Evolutionary conservation across 1,284 basidiomycete species (phyloP), one percentile per base, ranked within the genome.

Genomic region (Xerocomus cyaneibrunnescens): DNA sequence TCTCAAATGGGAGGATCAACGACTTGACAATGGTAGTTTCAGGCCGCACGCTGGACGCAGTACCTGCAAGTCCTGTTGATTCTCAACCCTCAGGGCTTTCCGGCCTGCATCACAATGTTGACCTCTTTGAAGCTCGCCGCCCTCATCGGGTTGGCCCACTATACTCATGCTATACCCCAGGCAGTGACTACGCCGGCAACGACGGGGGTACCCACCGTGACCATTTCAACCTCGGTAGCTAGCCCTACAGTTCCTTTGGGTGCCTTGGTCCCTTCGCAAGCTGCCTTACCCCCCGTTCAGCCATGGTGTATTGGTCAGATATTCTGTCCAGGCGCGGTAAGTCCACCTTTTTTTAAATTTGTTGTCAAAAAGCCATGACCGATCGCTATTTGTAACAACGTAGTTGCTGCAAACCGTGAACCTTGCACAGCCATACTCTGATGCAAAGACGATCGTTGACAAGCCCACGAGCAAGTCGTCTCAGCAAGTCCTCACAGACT

Each of bases 391-490:
- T 19, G 12, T 22, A 16, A 43, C 30, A 16, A 43, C 21, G 23
- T 56, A 92, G 88, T 65, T 94, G 7, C 74, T 95, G 28, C 92
- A 94, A 79, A 87, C 91, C 1, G 85, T 96, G 51, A 88, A 94
- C 71, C 61, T 96, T 39, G 86, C 92, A 0, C 67, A 79, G 25
- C 73, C 92, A 30, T 98, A 83, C 67, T 63, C 76, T 0, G 94
- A 98, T 69, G 85, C 85, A 47, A 97, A 97, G 72, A 93, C 89
- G 0, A 89, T 97, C 66, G 87, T 90, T 14, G 94, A 97, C 77
- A 96, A 92, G 76, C 93, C 92, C 1, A 94, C 92, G 0, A 77
- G 74, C 61, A 80, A 83, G 58, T 70, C 78, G 0, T 68, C 85
- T 7, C 80, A 84, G 55, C 73, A 78, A 48, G 90, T 93, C 7